Evolutionary conservation across 2,329 filamentous ascomycete species (phyloP).

Genomic region (Tolypocladium tundrense): DNA sequence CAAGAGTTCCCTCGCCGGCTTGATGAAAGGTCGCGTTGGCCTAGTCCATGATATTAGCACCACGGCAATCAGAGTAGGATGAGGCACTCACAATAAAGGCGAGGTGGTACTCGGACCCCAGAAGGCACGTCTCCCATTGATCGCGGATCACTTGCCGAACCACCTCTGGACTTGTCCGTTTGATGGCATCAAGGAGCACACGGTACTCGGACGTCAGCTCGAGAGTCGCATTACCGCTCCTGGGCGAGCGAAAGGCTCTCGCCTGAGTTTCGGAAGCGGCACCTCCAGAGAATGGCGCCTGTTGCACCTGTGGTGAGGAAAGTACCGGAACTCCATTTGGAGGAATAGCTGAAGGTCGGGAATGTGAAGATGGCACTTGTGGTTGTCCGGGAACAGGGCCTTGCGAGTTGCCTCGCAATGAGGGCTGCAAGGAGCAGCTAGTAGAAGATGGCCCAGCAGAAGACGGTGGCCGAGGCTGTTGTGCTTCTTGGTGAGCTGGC

Average conservation of each 20-base stretch:
- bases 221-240: neutral
- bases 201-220: conserved; percentile 9
- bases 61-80: neutral
- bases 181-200: conserved; percentile 19
- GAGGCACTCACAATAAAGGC: conserved; percentile 36
- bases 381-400: neutral
- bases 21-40: conserved; percentile 39
- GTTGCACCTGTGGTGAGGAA: neutral
- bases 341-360: neutral
- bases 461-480: neutral
- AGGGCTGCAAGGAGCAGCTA: neutral
- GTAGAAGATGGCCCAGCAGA: neutral
- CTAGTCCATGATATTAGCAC: conserved; percentile 23
- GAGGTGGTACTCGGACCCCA: conserved; percentile 41
- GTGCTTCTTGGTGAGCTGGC: neutral
- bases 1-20: conserved; percentile 25
- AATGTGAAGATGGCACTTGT: no score
- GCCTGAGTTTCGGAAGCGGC: neutral
- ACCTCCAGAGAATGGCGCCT: neutral
- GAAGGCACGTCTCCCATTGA: conserved; percentile 37
- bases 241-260: neutral
- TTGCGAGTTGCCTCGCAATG: neutral
- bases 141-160: conserved; percentile 39
- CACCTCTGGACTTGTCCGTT: conserved; percentile 29
- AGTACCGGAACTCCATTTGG: neutral